Evolutionary conservation across 2,329 filamentous ascomycete genomes (phyloP).

Genomic region (Phialocephala sp.): DNA sequence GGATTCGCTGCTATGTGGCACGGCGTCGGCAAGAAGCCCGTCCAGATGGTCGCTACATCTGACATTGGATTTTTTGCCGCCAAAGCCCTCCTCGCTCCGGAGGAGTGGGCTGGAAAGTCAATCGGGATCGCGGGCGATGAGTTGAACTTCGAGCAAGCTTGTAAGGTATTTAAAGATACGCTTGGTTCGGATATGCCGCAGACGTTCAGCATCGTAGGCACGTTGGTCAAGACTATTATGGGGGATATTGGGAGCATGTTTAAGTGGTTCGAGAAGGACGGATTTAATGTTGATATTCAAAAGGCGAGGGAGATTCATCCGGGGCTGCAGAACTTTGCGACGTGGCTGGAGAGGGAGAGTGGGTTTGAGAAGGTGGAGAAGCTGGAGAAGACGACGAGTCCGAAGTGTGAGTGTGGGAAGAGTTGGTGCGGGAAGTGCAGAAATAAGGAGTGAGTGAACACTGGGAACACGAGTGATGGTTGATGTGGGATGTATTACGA

Average conservation of each 20-base stretch:
- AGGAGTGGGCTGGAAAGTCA: conserved; percentile 46
- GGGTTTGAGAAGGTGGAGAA: conserved; percentile 27
- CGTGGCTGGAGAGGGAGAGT: conserved; percentile 51
- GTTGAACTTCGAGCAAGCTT: conserved; percentile 45
- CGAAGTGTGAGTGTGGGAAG: background rate
- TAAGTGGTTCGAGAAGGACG: conserved; percentile 41
- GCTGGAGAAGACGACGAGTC: background rate
- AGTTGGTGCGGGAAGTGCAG: background rate
- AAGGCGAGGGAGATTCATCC: conserved; percentile 49
- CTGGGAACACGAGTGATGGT: background rate
- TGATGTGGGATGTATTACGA: conserved; percentile 14
- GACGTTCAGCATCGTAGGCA: conserved; percentile 38
- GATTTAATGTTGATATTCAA: conserved; percentile 44
- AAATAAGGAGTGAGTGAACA: background rate
- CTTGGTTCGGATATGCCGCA: conserved; percentile 41
- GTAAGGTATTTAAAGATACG: conserved; percentile 41
- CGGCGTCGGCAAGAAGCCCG: conserved; percentile 38
- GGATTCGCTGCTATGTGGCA: conserved; percentile 38
- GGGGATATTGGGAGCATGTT: conserved; percentile 42
- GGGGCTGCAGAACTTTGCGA: conserved; percentile 50
- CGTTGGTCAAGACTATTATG: conserved; percentile 34
- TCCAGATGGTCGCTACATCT: conserved; percentile 50
- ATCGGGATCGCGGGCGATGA: conserved; percentile 54
- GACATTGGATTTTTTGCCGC: conserved; percentile 55
- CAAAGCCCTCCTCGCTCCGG: conserved; percentile 48